phyloP scores from a whole-genome alignment of 768 basidiomycete genomes.

The Amanita pseudoporphyria region DNA sequence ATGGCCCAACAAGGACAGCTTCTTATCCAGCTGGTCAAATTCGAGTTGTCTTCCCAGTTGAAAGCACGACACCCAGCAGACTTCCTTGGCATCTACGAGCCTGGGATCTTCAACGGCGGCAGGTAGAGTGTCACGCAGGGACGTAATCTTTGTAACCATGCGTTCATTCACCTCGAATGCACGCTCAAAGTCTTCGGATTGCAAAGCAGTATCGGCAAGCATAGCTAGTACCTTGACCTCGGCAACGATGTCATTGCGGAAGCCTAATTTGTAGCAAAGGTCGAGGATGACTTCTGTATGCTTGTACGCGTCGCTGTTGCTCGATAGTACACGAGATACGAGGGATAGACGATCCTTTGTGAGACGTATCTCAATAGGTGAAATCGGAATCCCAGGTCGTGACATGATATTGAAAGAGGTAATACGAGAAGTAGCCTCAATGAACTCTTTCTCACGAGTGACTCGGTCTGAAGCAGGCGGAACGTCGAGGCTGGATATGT shows the following conservation, averaged over 20 bases:
- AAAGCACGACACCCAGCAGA: slow-evolving; percentile 87
- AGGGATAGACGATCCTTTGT: slow-evolving; percentile 83
- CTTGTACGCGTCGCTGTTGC: slow-evolving; percentile 81
- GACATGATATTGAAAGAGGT: slow-evolving; percentile 85
- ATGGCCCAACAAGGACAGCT: slow-evolving; percentile 63
- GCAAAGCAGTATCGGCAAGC: slow-evolving; percentile 82
- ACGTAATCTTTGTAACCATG: slow-evolving; percentile 59
- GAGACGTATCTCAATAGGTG: slow-evolving; percentile 89
- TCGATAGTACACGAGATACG: slow-evolving; percentile 78
- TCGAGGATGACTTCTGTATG: slow-evolving; percentile 91
- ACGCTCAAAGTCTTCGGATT: slow-evolving; percentile 66
- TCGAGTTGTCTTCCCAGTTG: slow-evolving; percentile 80
- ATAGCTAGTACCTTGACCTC: slow-evolving; percentile 81
- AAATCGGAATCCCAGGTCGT: slow-evolving; percentile 63
- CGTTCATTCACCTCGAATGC: slow-evolving; percentile 64
- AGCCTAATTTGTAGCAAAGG: slow-evolving; percentile 83
- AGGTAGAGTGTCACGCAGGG: slow-evolving; percentile 34
- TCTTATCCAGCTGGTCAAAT: slow-evolving; percentile 57
- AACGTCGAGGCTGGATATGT: slow-evolving; percentile 58
- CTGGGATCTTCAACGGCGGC: slow-evolving; percentile 25
- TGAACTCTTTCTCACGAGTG: slow-evolving; percentile 75
- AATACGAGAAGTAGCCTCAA: slow-evolving; percentile 94
- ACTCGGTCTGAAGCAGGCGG: slow-evolving; percentile 55
- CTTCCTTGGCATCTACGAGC: slow-evolving; percentile 57
- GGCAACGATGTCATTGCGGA: slow-evolving; percentile 58